Percentiles rank a stretch among this genome's conserved stretches.
These are phyloP conservation scores for Pestalotiopsis sp. DNA, from an alignment of 2,329 filamentous ascomycete genomes.

Conservation along the genomic window DNA sequence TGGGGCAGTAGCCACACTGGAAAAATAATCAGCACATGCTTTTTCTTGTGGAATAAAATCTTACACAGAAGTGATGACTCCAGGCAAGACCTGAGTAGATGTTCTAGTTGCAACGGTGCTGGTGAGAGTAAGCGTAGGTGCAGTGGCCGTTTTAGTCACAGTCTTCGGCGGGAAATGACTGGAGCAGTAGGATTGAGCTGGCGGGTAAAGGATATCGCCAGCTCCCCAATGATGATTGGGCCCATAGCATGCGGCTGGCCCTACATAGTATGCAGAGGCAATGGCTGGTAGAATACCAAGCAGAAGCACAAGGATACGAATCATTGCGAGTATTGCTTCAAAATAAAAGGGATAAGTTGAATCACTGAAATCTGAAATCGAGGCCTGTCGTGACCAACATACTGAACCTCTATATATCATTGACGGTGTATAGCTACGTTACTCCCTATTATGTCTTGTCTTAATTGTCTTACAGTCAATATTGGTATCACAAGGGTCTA, in stretches of 20 bases:
- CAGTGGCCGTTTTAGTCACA: neutral
- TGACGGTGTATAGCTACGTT: neutral
- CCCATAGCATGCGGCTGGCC: neutral
- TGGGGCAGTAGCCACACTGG: neutral
- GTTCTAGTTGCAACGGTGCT: neutral
- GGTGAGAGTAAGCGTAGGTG: neutral
- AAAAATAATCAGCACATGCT: neutral
- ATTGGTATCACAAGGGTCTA: neutral
- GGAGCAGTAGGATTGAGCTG: neutral
- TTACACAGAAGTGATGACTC: neutral
- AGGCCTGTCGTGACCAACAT: neutral
- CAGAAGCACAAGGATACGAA: neutral
- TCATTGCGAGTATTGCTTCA: neutral
- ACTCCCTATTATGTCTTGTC: neutral
- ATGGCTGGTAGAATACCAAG: neutral
- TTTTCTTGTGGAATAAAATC: neutral
- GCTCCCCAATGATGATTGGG: neutral
- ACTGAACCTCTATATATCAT: neutral
- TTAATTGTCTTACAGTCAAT: neutral
- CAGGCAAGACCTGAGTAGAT: neutral
- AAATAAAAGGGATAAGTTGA: neutral
- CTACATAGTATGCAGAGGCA: neutral
- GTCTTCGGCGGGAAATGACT: neutral
- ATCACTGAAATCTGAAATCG: neutral
- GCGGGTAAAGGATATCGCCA: neutral